Base-by-base conservation (phyloP, 352 stramenopile species). In the Phytopythium kandeliae region DNA sequence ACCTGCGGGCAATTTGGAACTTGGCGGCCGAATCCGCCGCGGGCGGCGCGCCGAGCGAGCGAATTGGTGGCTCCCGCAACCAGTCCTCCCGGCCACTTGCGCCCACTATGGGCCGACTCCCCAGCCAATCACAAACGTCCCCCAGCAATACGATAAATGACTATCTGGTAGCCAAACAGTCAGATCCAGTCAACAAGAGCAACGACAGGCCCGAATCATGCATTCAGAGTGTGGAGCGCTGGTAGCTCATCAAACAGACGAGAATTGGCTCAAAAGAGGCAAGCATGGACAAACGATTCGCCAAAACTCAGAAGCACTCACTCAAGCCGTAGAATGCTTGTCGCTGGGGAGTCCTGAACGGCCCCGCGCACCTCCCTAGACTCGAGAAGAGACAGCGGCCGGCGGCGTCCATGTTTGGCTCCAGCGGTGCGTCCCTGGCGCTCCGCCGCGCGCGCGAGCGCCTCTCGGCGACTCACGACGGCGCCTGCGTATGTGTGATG, bases 1-100 rank as follows among this genome's bases (percentile, higher is more conserved):
- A 89, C 75, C 86, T 86, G 77, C 63, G 80, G 81, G 75, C 74
- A 92, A 92, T 89, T 92, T 88, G 81, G 81, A 92, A 92, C 81
- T 89, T 87, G 73, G 69, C 69, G 53, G 55, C 46, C 57, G 54
- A 82, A 82, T 63, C 60, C 52, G 60, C 57, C 55, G 51, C 54
- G 51, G 41, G 46, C 48, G 54, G 22, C 25, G 31, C 43, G 62
- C 53, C 48, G 46, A 45, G 34, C 58, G 28, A 45, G 47, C 61
- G 65, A 89, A 89, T 86, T 87, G 80, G 80, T 91, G 80, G 80
- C 84, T 85, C 73, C 67, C 73, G 67, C 61, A 67, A 75, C 75
- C 77, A 91, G 75, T 86, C 71, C 69, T 80, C 60, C 47, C 28
- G 37, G 19, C 82, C 47, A 89, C 76, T 89, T 58, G 62, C 22